Conservation (phyloP, 129 eudicot genomes). For the Calendula officinalis region DNA sequence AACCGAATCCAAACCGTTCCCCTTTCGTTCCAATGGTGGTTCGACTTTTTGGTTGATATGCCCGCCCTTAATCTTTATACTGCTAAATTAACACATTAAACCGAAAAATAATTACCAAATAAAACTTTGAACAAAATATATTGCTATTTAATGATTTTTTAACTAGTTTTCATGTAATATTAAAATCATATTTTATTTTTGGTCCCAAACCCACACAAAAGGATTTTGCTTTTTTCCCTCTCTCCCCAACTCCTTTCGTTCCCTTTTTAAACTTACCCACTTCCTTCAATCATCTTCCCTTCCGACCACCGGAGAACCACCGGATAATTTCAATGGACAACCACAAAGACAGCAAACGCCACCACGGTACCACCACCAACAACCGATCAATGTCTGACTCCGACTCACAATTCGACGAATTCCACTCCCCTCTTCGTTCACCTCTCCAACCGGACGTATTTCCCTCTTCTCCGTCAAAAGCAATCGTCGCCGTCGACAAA, state of each 20-base stretch:
- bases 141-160: no score
- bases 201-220: slow-evolving; percentile 38
- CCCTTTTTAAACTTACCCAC: not conserved
- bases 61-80: no score
- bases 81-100: no score
- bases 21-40: no score
- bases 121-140: no score
- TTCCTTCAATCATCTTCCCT: slow-evolving; percentile 6
- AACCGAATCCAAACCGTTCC: no score
- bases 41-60: no score
- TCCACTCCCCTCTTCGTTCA: slow-evolving; percentile 48
- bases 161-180: not conserved
- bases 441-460: slow-evolving; percentile 36
- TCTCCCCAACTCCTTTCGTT: not conserved
- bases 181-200: not conserved
- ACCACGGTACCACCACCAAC: slow-evolving; percentile 25
- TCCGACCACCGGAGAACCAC: slow-evolving; percentile 5
- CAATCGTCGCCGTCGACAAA: slow-evolving; percentile 35
- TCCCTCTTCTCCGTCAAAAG: slow-evolving; percentile 8
- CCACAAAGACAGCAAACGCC: slow-evolving; percentile 7
- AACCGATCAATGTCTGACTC: slow-evolving; percentile 61
- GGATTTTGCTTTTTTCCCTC: slow-evolving; percentile 25
- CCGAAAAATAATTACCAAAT: no score
- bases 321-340: slow-evolving; percentile 14
- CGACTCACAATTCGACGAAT: slow-evolving; percentile 40